A percentile compares a stretch with the other conserved stretches of the same genome.
Evolutionary conservation across 768 basidiomycete species (phyloP).

Genomic region (Amanita fuliginea): DNA sequence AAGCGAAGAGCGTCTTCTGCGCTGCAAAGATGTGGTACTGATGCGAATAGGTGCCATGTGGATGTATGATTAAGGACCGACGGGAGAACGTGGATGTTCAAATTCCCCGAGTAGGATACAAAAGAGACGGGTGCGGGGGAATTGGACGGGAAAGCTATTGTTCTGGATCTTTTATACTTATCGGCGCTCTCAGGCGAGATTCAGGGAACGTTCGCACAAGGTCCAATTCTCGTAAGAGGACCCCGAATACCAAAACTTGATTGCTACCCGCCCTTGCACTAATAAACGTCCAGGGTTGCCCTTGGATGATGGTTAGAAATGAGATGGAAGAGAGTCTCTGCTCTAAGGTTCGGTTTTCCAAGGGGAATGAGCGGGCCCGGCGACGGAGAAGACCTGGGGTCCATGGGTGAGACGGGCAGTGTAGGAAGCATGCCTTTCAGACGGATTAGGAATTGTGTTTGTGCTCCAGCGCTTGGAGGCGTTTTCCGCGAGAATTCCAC

Average conservation of each 20-base stretch:
- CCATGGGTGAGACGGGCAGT: neutral
- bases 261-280: neutral
- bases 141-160: neutral
- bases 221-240: neutral
- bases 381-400: neutral
- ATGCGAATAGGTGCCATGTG: conserved; percentile 7
- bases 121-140: neutral
- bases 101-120: conserved; percentile 3
- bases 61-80: neutral
- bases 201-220: neutral
- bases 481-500: neutral
- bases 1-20: conserved; percentile 4
- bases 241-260: neutral
- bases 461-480: neutral
- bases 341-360: neutral
- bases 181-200: neutral
- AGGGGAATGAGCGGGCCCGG: neutral
- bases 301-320: neutral
- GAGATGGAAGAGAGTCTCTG: neutral
- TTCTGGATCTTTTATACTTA: neutral
- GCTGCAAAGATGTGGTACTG: neutral
- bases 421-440: neutral
- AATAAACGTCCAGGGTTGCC: too few species aligned
- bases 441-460: conserved; percentile 6
- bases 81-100: neutral